These are phyloP conservation scores for Leccinum sublutescens DNA, from an alignment of 768 basidiomycete genomes.

Conservation along the genomic window DNA sequence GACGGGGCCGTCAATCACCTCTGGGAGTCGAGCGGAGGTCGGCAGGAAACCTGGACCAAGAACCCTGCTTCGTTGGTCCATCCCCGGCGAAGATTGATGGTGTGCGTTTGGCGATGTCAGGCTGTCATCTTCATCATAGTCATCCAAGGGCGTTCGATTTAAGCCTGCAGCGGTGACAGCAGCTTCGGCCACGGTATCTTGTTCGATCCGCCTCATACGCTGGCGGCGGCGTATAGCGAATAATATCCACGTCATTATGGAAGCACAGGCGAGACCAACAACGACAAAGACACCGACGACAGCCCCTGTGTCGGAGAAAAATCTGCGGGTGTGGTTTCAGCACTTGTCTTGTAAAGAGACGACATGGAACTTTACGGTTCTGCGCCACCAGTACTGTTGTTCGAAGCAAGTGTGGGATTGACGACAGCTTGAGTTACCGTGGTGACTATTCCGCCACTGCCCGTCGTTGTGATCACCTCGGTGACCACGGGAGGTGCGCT, in stretches of 20 bases:
- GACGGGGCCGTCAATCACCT: constrained; percentile 19
- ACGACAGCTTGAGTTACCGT: constrained; percentile 62
- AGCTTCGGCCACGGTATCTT: constrained; percentile 70
- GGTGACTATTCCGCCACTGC: constrained; percentile 47
- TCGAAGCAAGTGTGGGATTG: constrained; percentile 69
- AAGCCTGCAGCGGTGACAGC: constrained; percentile 70
- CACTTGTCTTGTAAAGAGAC: background rate
- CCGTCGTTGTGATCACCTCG: constrained; percentile 51
- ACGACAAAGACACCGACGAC: constrained; percentile 91
- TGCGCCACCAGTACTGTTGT: constrained; percentile 38
- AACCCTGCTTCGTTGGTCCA: constrained; percentile 39
- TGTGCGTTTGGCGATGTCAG: constrained; percentile 18
- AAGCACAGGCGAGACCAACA: constrained; percentile 76
- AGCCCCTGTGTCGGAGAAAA: constrained; percentile 86
- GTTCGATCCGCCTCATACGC: constrained; percentile 58
- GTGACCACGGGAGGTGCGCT: constrained; percentile 60
- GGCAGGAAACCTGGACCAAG: constrained; percentile 19
- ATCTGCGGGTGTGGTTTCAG: constrained; percentile 44
- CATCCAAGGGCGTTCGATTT: constrained; percentile 63
- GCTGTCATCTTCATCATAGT: constrained; percentile 52
- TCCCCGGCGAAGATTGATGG: constrained; percentile 31
- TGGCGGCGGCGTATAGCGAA: constrained; percentile 70
- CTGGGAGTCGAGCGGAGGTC: constrained; percentile 37
- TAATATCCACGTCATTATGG: constrained; percentile 65
- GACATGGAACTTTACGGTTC: constrained; percentile 45